Evolutionary conservation across 306 rosid species (phyloP).

Genomic region (Prunus campanulata): DNA sequence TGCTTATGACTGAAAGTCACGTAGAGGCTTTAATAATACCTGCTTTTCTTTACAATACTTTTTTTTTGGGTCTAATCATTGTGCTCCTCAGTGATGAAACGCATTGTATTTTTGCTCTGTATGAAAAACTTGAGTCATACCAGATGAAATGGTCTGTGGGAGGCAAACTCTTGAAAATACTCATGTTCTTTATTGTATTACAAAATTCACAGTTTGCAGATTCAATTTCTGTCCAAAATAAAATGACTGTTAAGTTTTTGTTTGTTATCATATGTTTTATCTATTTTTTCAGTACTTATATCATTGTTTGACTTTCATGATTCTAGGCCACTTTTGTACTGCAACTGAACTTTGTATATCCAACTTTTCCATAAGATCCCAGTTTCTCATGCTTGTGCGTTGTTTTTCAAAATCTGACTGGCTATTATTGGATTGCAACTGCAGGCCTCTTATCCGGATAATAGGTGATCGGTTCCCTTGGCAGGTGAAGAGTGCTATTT

Average conservation of each 20-base stretch:
- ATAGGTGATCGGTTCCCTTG: conserved; percentile 98
- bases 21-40: not conserved
- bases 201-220: not conserved
- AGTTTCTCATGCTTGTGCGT: conserved; percentile 2
- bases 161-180: not conserved
- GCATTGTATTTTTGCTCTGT: not conserved
- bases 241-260: not conserved
- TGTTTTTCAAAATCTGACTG: conserved; percentile 32
- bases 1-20: not conserved
- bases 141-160: not conserved
- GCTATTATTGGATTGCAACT: conserved; percentile 11
- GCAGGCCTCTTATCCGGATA: conserved; percentile 96
- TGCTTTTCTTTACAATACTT: not conserved
- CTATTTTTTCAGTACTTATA: not conserved
- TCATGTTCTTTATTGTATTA: not conserved
- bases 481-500: conserved; percentile 98
- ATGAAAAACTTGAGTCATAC: not conserved
- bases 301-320: not conserved
- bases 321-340: not conserved
- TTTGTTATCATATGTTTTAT: not conserved
- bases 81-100: not conserved
- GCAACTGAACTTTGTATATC: not conserved
- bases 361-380: not conserved
- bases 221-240: not conserved
- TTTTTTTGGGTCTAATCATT: not conserved